phyloP scores from a whole-genome alignment of 805 yeast species.

The Ogataea ramenticola region DNA sequence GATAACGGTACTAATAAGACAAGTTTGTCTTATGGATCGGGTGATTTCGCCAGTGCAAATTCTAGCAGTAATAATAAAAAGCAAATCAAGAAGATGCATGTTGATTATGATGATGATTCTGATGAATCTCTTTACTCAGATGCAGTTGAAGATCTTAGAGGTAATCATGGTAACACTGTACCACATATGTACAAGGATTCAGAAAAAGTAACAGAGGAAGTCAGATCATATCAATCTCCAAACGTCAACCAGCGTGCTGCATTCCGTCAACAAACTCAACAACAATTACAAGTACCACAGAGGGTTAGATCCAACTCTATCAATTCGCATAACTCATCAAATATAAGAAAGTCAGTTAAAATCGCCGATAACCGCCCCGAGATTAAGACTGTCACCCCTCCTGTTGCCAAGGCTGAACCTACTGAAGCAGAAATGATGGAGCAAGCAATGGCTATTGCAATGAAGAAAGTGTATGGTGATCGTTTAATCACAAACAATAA shows the following conservation, averaged over 20 bases:
- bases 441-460: slow-evolving; percentile 48
- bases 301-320: slow-evolving; percentile 12
- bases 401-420: slow-evolving; percentile 7
- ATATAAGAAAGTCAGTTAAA: slow-evolving; percentile 16
- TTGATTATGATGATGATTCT: slow-evolving; percentile 10
- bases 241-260: slow-evolving; percentile 9
- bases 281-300: neutral
- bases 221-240: slow-evolving; percentile 13
- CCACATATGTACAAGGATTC: slow-evolving; percentile 2
- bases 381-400: slow-evolving; percentile 1
- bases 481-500: neutral
- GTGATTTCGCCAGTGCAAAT: too few relatives aligned
- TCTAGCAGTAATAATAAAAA: neutral
- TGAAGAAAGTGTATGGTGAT: slow-evolving; percentile 48
- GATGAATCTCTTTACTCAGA: slow-evolving; percentile 18
- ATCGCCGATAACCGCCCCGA: slow-evolving; percentile 7
- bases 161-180: neutral
- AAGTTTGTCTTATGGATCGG: too few relatives aligned
- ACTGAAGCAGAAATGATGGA: slow-evolving; percentile 48
- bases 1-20: neutral
- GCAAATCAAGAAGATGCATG: neutral
- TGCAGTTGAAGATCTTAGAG: slow-evolving; percentile 8
- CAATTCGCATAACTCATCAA: slow-evolving; percentile 14
- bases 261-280: slow-evolving; percentile 6
- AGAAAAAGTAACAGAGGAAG: slow-evolving; percentile 20